Percentiles rank a stretch among this genome's conserved stretches.
Conservation (phyloP, 192 early-diverging fungal genomes). For the Backusella macrospora region DNA sequence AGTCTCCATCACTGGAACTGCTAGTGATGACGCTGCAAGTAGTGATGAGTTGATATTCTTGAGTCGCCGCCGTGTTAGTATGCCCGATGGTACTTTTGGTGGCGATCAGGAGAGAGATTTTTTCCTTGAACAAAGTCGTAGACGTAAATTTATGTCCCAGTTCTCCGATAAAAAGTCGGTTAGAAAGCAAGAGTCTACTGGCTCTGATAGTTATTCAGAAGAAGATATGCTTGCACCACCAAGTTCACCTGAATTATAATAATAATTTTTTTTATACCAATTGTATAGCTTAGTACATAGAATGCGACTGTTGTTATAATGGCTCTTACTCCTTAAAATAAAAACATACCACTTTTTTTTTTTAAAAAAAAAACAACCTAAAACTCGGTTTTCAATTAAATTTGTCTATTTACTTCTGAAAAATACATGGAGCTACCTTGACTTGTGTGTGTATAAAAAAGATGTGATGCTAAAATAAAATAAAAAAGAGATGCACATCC, state of each 20-base stretch:
- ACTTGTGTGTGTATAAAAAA: background rate
- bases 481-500: too few relatives aligned
- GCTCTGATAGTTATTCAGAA: constrained; percentile 1
- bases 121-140: constrained; percentile 19
- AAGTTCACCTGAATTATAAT: background rate
- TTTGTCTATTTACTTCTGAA: background rate
- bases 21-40: constrained; percentile 8
- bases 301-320: background rate
- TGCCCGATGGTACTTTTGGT: constrained; percentile 22
- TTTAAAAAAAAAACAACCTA: background rate
- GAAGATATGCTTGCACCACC: constrained; percentile 3
- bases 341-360: background rate
- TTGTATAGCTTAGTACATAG: background rate
- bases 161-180: constrained; percentile 2
- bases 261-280: background rate
- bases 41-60: constrained; percentile 15
- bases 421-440: background rate
- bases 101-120: background rate
- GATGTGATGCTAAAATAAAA: too few relatives aligned
- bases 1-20: background rate
- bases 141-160: constrained; percentile 22
- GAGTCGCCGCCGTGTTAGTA: constrained; percentile 23
- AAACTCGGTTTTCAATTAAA: background rate
- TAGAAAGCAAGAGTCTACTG: background rate
- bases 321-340: background rate